phyloP scores from a whole-genome alignment of 2,329 filamentous ascomycete genomes.

The Biscogniauxia mediterranea region DNA sequence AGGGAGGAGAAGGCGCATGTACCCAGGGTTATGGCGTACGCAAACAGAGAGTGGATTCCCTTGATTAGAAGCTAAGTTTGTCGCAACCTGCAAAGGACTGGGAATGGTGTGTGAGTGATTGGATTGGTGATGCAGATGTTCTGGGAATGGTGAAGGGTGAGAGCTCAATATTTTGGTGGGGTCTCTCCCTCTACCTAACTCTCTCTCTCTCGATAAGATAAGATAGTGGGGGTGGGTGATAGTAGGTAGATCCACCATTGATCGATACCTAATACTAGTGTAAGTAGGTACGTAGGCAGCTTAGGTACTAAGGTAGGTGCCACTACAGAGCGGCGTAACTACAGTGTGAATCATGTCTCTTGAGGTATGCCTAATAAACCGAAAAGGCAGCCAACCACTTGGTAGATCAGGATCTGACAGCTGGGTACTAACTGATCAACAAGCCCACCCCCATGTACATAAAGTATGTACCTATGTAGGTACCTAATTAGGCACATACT shows the following conservation, averaged over 20 bases:
- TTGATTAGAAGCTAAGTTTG: background rate
- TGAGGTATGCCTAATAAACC: no score
- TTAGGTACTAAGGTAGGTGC: no score
- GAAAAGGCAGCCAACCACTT: no score
- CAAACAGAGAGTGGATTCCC: background rate
- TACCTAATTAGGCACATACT: slow-evolving; percentile 2
- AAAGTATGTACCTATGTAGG: no score
- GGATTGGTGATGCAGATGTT: background rate
- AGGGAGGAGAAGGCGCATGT: background rate
- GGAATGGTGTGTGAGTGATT: background rate
- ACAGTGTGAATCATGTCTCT: no score
- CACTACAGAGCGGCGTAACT: no score
- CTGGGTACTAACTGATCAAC: no score
- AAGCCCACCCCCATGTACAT: no score
- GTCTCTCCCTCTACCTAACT: background rate
- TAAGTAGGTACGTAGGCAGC: no score
- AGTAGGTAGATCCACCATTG: no score
- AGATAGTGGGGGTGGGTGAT: slow-evolving; percentile 9
- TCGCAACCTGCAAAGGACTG: slow-evolving; percentile 3
- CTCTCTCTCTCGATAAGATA: background rate
- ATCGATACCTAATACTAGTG: no score
- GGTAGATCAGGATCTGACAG: no score
- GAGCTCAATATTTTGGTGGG: slow-evolving; percentile 14
- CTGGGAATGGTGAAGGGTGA: slow-evolving; percentile 3
- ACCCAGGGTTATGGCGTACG: background rate